Conservation (phyloP, 306 rosid genomes). For the Gillenia trifoliata region DNA sequence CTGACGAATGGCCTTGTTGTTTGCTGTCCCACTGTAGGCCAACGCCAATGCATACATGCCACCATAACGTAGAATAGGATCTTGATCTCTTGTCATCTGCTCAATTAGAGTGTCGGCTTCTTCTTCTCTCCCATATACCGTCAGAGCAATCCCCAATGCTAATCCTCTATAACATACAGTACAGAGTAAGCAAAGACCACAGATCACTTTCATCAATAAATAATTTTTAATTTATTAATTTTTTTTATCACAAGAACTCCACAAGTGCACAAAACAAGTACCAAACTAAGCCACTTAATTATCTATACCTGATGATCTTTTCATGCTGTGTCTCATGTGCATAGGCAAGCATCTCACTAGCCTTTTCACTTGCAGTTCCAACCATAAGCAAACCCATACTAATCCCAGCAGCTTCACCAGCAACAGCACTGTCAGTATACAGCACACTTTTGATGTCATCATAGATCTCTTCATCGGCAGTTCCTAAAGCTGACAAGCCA, state of each 20-base stretch:
- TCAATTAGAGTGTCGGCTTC: conserved; percentile 94
- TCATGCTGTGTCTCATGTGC: conserved; percentile 98
- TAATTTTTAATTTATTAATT: neutral
- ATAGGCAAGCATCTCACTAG: conserved; percentile 90
- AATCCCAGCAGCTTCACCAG: conserved; percentile 97
- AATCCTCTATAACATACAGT: conserved; percentile 60
- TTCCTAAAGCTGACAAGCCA: conserved; percentile 91
- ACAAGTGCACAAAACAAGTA: neutral
- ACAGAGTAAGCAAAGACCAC: conserved; percentile 6
- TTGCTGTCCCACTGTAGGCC: conserved; percentile 95
- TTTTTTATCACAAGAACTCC: neutral
- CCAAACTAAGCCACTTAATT: conserved; percentile 7
- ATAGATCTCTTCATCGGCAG: conserved; percentile 88
- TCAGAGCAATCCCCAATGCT: conserved; percentile 90
- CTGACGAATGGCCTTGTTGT: conserved; percentile 94
- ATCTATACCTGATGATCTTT: conserved; percentile 73
- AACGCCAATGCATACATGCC: conserved; percentile 98
- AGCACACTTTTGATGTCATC: conserved; percentile 85
- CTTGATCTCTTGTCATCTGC: conserved; percentile 97
- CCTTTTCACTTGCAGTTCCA: conserved; percentile 98
- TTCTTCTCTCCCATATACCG: conserved; percentile 97
- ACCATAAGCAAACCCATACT: conserved; percentile 99
- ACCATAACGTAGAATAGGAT: conserved; percentile 93
- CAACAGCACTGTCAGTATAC: conserved; percentile 94
- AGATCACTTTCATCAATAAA: neutral